These are phyloP conservation scores for Candida tallmaniae DNA, from an alignment of 805 yeast genomes.

Conservation along the genomic window DNA sequence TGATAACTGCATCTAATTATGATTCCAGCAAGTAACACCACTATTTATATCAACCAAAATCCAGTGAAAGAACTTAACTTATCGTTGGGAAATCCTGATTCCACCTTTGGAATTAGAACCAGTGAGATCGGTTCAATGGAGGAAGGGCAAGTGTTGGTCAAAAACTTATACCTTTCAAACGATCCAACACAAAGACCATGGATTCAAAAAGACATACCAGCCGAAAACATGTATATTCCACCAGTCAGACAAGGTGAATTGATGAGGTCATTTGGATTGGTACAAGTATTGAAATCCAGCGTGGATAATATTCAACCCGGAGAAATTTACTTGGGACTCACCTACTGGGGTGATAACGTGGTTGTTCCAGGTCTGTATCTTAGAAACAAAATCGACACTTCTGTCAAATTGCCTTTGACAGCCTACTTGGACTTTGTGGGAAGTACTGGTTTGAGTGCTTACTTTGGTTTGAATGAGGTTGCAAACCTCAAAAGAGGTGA, in stretches of 20 bases:
- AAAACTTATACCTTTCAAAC: constrained; percentile 26
- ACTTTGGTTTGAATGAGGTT: constrained; percentile 33
- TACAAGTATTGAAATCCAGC: constrained; percentile 22
- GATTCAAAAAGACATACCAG: constrained; percentile 26
- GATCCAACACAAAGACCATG: constrained; percentile 36
- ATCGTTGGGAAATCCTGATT: constrained; percentile 16
- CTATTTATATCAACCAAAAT: constrained; percentile 18
- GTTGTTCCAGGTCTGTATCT: constrained; percentile 13
- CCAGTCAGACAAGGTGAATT: constrained; percentile 21
- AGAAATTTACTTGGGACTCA: constrained; percentile 18
- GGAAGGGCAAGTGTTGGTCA: constrained; percentile 24
- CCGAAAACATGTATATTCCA: constrained; percentile 17
- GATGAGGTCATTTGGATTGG: constrained; percentile 19
- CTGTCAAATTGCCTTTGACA: constrained; percentile 16
- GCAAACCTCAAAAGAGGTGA: constrained; percentile 16
- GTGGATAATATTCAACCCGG: constrained; percentile 19
- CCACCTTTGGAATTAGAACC: constrained; percentile 26
- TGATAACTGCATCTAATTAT: too few relatives aligned
- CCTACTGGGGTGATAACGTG: constrained; percentile 23
- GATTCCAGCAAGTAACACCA: too few relatives aligned
- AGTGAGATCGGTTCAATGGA: constrained; percentile 12
- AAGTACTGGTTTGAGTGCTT: constrained; percentile 27
- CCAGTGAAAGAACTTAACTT: constrained; percentile 18
- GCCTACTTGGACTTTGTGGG: constrained; percentile 23
- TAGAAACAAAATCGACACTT: constrained; percentile 14